Evolutionary conservation across 768 basidiomycete species (phyloP), one percentile per base, ranked within the genome.

Genomic region (Cyathus striatus): DNA sequence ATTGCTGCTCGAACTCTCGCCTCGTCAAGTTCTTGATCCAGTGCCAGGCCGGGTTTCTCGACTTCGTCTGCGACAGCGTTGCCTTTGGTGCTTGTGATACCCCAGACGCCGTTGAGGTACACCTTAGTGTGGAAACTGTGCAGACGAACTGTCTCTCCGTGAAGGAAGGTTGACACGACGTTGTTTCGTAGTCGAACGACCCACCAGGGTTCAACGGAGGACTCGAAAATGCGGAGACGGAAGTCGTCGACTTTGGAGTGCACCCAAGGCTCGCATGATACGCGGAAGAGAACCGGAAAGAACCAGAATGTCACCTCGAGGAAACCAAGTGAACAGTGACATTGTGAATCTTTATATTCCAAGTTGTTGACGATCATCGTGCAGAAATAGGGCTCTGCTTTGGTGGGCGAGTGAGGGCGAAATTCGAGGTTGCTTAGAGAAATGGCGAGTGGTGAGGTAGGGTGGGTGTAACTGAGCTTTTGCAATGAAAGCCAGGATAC

Each of bases 81-180:
- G 2, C 18, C 35, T 20, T 40, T 37, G 33, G 50, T 24, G 41
- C 47, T 6, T 41, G 33, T 16, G 45, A 17, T 44, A 22, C 43
- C 25, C 7, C 48, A 49, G 3, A 40, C 44, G n/a, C 55, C 40
- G 37, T 47, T 50, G 38, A 73, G 56, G n/a, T 50, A 55, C 10
- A 69, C 24, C 14, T 52, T 60, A 10, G 66, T 64, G 24, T 57
- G 51, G 40, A 72, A 55, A 37, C 69, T 53, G 48, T 72, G 65
- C 14, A 69, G 53, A 10, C 69, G 61, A 23, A 67, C 49, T 23
- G 66, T 58, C 21, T 72, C 64, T 25, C 72, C 73, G 7, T 61
- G 55, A 7, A 75, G 48, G 17, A 72, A 43, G 0, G 70, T 66
- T 16, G 58, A 51, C 16, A 72, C 51, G 25, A 73, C 43, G 41